These are phyloP conservation scores for Geosmithia morbida DNA, from an alignment of 2,329 filamentous ascomycete species.

Conservation along the genomic window DNA sequence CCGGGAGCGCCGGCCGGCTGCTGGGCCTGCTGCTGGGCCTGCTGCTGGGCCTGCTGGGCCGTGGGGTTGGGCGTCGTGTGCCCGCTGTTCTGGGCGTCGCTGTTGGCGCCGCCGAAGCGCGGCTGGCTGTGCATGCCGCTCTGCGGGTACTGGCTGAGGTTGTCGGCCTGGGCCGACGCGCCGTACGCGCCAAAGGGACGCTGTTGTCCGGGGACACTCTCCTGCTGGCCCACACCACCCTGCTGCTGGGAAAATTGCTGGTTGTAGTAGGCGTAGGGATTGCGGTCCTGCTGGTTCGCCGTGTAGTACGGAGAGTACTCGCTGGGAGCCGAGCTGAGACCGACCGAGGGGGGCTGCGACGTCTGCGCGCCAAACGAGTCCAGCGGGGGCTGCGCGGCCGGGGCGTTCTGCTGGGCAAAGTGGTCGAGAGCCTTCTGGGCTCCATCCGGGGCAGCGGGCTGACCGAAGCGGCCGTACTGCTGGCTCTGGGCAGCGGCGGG, in stretches of 20 bases:
- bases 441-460: constrained; percentile 45
- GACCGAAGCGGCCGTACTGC: constrained; percentile 58
- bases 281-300: constrained; percentile 55
- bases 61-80: constrained; percentile 82
- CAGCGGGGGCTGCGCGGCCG: constrained; percentile 36
- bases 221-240: constrained; percentile 53
- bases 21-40: constrained; percentile 22
- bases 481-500: constrained; percentile 10
- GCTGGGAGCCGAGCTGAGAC: constrained; percentile 58
- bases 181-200: constrained; percentile 67
- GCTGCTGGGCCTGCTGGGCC: constrained; percentile 32
- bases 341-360: constrained; percentile 42
- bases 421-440: constrained; percentile 77
- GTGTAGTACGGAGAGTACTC: constrained; percentile 84
- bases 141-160: constrained; percentile 57
- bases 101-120: constrained; percentile 39
- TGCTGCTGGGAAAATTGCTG: constrained; percentile 41
- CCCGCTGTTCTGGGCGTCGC: constrained; percentile 71
- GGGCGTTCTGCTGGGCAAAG: constrained; percentile 59
- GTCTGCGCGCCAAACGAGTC: constrained; percentile 47
- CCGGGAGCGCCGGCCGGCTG: constrained; percentile 16
- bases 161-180: constrained; percentile 49
- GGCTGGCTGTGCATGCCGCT: constrained; percentile 47
- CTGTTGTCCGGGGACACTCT: constrained; percentile 54
- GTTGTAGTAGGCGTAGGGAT: constrained; percentile 66